phyloP scores from a whole-genome alignment of 805 yeast species.

The Candida suzukii region DNA sequence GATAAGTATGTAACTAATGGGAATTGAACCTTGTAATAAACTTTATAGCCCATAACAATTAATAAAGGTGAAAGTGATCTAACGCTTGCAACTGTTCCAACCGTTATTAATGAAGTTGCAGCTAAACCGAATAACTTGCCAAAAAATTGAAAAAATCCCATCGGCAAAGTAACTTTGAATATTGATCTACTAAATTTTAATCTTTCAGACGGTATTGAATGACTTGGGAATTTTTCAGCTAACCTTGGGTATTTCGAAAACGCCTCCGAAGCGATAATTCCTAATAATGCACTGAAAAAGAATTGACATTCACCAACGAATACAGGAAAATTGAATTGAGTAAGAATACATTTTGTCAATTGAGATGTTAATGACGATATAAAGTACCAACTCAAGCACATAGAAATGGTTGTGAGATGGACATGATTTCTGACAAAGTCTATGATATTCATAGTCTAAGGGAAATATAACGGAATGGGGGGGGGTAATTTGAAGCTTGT shows the following conservation, averaged over 20 bases:
- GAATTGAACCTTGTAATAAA: conserved; percentile 42
- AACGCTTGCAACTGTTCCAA: conserved; percentile 66
- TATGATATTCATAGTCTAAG: background rate
- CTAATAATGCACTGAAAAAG: conserved; percentile 35
- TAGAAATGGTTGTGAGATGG: conserved; percentile 27
- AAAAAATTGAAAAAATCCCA: conserved; percentile 58
- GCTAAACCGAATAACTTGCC: conserved; percentile 58
- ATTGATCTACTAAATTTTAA: conserved; percentile 28
- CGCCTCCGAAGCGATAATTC: conserved; percentile 8
- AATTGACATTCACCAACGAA: conserved; percentile 63
- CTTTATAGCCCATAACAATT: conserved; percentile 48
- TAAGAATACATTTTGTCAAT: conserved; percentile 48
- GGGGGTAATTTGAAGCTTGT: too few relatives aligned
- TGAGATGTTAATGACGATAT: conserved; percentile 61
- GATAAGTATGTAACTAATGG: conserved; percentile 46
- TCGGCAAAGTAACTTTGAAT: conserved; percentile 46
- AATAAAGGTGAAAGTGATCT: conserved; percentile 61
- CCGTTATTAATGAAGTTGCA: conserved; percentile 59
- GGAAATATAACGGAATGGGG: too few relatives aligned
- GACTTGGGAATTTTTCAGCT: conserved; percentile 37
- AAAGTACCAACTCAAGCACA: conserved; percentile 54
- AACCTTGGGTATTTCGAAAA: conserved; percentile 6
- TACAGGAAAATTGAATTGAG: conserved; percentile 51
- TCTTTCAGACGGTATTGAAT: conserved; percentile 41
- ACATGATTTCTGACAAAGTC: background rate